phyloP scores from a whole-genome alignment of 2,329 filamentous ascomycete genomes.

The Magnaporthiopsis incrustans region DNA sequence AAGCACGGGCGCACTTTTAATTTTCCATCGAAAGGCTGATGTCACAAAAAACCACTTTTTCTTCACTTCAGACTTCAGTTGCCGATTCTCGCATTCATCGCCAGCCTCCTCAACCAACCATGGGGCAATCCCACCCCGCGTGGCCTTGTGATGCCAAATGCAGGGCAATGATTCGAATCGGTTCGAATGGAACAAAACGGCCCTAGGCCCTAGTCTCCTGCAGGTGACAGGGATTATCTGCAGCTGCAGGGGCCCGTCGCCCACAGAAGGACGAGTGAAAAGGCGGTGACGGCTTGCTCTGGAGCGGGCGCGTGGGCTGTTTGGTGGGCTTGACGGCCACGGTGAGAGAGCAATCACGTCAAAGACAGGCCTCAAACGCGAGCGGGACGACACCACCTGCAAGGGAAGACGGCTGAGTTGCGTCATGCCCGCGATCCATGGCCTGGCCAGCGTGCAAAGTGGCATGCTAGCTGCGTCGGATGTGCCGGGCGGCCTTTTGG shows the following conservation, averaged over 20 bases:
- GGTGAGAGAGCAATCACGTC: neutral
- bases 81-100: neutral
- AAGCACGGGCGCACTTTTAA: neutral
- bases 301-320: neutral
- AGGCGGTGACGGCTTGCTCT: neutral
- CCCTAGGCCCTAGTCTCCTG: neutral
- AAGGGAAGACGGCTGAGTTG: neutral
- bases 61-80: neutral
- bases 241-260: conserved; percentile 1
- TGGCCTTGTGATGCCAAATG: neutral
- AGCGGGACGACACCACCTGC: neutral
- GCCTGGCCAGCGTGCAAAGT: neutral
- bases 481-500: neutral
- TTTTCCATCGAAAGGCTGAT: neutral
- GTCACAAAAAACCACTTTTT: neutral
- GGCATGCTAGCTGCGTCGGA: neutral
- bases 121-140: neutral
- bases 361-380: neutral
- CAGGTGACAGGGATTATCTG: conserved; percentile 2
- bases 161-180: neutral
- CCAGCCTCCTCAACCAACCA: neutral
- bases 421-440: neutral
- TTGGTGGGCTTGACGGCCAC: neutral
- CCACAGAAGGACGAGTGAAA: neutral
- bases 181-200: neutral